Percentiles rank a stretch among this genome's conserved stretches.
Evolutionary conservation across 768 basidiomycete genomes (phyloP).

Genomic region (Kondoa subrosea): DNA sequence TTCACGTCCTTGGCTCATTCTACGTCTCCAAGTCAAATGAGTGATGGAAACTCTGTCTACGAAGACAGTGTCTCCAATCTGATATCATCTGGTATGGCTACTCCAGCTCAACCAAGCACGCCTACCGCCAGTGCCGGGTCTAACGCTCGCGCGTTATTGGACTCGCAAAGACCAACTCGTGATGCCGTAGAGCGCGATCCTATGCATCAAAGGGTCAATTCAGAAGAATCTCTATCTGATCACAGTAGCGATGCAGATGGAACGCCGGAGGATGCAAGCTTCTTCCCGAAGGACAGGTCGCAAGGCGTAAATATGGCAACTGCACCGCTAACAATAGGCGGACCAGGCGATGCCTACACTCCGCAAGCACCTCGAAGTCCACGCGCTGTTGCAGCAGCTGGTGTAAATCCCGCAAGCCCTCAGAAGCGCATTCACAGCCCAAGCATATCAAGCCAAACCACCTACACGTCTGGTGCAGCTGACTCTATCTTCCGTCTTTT

Average conservation of each 20-base stretch:
- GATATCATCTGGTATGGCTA: background rate
- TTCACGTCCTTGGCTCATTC: background rate
- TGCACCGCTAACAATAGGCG: background rate
- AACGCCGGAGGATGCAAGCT: too few relatives aligned
- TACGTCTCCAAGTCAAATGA: background rate
- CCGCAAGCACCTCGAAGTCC: background rate
- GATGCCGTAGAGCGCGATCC: conserved; percentile 18
- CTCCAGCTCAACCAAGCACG: background rate
- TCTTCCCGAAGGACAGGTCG: too few relatives aligned
- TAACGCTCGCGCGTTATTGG: conserved; percentile 10
- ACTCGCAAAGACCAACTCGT: conserved; percentile 10
- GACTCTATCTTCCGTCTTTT: conserved; percentile 93
- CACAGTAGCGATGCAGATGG: too few relatives aligned
- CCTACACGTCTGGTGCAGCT: conserved; percentile 54
- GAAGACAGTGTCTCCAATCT: background rate
- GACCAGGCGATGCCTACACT: background rate
- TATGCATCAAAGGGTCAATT: conserved; percentile 10
- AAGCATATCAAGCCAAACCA: conserved; percentile 36
- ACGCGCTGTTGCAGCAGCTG: background rate
- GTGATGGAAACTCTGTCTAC: background rate
- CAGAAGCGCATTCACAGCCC: background rate
- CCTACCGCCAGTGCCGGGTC: background rate
- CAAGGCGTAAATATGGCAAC: too few relatives aligned
- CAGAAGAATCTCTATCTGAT: too few relatives aligned
- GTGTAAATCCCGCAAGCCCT: background rate